phyloP scores from a whole-genome alignment of 2,329 filamentous ascomycete genomes.

The Xylariaceae sp. region DNA sequence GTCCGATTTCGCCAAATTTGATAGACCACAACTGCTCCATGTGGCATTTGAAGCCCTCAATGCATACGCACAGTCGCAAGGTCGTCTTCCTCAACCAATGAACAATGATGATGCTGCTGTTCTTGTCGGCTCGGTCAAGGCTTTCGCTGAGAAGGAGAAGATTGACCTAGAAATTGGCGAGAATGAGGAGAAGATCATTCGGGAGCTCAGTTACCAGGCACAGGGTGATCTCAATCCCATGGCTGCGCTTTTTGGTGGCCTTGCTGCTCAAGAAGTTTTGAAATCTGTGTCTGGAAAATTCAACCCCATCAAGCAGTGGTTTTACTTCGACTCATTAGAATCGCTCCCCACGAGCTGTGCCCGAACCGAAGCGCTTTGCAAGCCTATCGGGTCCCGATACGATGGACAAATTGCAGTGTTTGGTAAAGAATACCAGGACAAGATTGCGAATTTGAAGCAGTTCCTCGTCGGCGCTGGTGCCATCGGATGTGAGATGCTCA shows the following conservation, averaged over 20 bases:
- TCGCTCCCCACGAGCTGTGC: conserved; percentile 79
- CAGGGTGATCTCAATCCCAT: conserved; percentile 89
- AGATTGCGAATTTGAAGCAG: conserved; percentile 86
- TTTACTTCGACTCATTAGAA: conserved; percentile 98
- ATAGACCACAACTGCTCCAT: conserved; percentile 90
- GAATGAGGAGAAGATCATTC: conserved; percentile 93
- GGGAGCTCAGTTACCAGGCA: conserved; percentile 93
- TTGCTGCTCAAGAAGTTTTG: conserved; percentile 91
- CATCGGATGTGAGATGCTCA: conserved; percentile 98
- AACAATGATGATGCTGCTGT: conserved; percentile 83
- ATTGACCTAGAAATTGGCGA: conserved; percentile 86
- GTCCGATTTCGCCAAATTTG: conserved; percentile 97
- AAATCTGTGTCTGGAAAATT: conserved; percentile 99
- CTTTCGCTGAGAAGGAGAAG: conserved; percentile 75
- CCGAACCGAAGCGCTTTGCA: conserved; percentile 86
- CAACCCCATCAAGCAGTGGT: conserved; percentile 90
- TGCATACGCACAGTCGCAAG: conserved; percentile 78
- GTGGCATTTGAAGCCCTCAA: conserved; percentile 92
- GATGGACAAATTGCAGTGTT: conserved; percentile 98
- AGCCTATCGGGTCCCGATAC: conserved; percentile 83
- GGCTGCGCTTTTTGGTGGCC: conserved; percentile 93
- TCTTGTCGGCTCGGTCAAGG: conserved; percentile 76
- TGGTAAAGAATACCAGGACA: conserved; percentile 90
- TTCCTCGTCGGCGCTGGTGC: conserved; percentile 97
- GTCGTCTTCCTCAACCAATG: conserved; percentile 80